Evolutionary conservation across 2,329 filamentous ascomycete species (phyloP).

Genomic region (Fusarium subglutinans): DNA sequence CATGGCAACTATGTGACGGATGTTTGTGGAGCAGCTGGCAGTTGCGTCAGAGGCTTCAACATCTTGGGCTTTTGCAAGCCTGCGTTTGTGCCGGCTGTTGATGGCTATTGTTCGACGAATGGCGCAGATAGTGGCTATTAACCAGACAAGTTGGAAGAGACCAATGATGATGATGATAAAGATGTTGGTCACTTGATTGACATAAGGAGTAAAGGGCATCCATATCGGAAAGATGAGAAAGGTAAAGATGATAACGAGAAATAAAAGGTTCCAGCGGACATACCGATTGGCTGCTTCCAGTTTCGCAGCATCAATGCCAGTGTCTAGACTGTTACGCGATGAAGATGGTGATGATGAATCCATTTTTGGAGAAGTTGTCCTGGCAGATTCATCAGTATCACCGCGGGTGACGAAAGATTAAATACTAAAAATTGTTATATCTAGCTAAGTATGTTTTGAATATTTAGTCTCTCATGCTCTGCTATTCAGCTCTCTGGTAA

Average conservation of each 20-base stretch:
- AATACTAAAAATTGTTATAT: background rate
- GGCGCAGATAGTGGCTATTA: constrained; percentile 26
- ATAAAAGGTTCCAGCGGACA: constrained; percentile 27
- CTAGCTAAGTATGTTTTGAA: background rate
- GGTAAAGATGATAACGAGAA: constrained; percentile 10
- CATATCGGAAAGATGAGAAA: constrained; percentile 30
- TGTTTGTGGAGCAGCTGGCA: background rate
- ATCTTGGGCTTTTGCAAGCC: constrained; percentile 5
- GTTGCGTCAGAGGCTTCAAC: background rate
- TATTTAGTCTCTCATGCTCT: background rate
- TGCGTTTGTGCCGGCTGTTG: constrained; percentile 12
- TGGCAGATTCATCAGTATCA: background rate
- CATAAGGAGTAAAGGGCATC: constrained; percentile 18
- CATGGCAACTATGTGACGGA: constrained; percentile 32
- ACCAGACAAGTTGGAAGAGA: constrained; percentile 28
- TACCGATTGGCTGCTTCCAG: constrained; percentile 28
- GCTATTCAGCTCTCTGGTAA: background rate
- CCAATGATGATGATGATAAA: constrained; percentile 15
- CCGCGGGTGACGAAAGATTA: background rate
- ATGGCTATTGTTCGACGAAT: constrained; percentile 30
- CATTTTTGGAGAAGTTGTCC: constrained; percentile 1
- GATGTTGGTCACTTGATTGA: constrained; percentile 24
- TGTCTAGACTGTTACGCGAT: constrained; percentile 7
- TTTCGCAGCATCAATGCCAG: constrained; percentile 16
- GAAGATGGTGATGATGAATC: background rate